Conservation (phyloP, 139 green algal genomes). For the Ettlia oleoabundans region DNA sequence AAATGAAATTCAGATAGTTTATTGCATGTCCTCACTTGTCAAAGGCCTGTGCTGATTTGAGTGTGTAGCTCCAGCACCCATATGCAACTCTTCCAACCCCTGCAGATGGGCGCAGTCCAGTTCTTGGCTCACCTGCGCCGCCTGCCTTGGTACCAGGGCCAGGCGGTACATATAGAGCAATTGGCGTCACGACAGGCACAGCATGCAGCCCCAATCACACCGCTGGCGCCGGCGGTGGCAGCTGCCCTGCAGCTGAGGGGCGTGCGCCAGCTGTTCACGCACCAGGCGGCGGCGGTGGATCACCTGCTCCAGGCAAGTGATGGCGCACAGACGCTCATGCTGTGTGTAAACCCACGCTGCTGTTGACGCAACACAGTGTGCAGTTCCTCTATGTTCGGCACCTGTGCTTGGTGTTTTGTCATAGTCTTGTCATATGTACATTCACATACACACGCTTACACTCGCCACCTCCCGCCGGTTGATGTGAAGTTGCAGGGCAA, state of each 20-base stretch:
- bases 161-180: slow-evolving; percentile 70
- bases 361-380: too few relatives aligned
- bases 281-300: slow-evolving; percentile 58
- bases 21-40: neutral
- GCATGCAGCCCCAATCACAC: slow-evolving; percentile 18
- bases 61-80: neutral
- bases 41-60: neutral
- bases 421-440: too few relatives aligned
- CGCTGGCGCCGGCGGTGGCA: slow-evolving; percentile 49
- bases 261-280: slow-evolving; percentile 57
- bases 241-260: slow-evolving; percentile 54
- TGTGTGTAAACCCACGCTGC: too few relatives aligned
- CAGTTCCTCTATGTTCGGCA: neutral
- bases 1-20: neutral
- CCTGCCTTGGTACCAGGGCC: slow-evolving; percentile 67
- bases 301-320: neutral
- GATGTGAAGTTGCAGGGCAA: slow-evolving; percentile 17
- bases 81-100: neutral
- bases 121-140: slow-evolving; percentile 73
- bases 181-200: slow-evolving; percentile 57
- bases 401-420: neutral
- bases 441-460: neutral
- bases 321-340: neutral
- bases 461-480: neutral
- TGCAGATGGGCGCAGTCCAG: slow-evolving; percentile 38